Base-by-base conservation (phyloP, 148 eudicot species). In the Rhododendron vialii region DNA sequence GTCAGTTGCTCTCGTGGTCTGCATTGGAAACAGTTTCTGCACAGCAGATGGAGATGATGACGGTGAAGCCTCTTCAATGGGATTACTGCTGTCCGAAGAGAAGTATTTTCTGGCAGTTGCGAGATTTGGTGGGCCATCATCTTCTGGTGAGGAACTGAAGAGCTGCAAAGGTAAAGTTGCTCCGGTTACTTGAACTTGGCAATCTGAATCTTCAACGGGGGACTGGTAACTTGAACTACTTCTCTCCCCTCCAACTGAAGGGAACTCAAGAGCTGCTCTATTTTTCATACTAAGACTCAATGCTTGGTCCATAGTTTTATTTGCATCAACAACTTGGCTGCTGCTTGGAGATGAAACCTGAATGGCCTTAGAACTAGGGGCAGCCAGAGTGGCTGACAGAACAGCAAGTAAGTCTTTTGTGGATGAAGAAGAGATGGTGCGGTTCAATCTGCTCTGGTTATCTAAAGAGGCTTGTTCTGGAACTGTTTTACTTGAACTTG, bases 41-140 rank as follows among this genome's bases (percentile, higher is more conserved):
- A 76, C 90, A 59, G 91, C 81, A 86, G 90, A 92, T 84, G 94
- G 94, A 36, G 94, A 91, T 78, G 89, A 88, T 55, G 88, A 83
- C 59, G 92, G 94, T 48, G 92, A 91, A 26, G 74, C 85, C 84
- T 94, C 98, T 38, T 89, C 94, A 35, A 89, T 88, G 73, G 93
- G 98, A 84, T 93, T 94, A 85, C 96, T 93, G 87, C 98, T 93
- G 77, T 91, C 92, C 61, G 98, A 95, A 33, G 96, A 95, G 83
- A 91, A 89, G 87, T 91, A 95, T 79, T 89, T 95, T 84, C 92
- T 85, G 51, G 91, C 86, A 81, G 89, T 63, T 63, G 89, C 86
- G 77, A 89, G 69, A 79, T 94, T 90, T 43, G 91, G 92, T 30
- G 92, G 84, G 88, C 93, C 90, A 88, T 89, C 90, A 53, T 86